These are phyloP conservation scores for Penicillium egyptiacum DNA, from an alignment of 495 filamentous ascomycete species.

Conservation along the genomic window DNA sequence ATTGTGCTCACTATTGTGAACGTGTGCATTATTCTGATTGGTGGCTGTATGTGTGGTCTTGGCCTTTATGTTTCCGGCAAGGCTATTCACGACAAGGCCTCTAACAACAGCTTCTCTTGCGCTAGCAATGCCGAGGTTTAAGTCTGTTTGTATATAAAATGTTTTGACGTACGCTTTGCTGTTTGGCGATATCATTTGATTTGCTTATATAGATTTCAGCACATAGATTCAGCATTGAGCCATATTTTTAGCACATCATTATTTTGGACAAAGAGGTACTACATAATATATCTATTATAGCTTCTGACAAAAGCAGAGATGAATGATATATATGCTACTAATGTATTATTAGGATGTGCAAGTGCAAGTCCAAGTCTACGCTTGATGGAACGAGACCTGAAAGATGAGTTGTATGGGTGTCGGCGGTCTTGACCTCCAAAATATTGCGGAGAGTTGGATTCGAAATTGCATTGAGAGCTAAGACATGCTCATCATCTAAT, in stretches of 20 bases:
- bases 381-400: not conserved
- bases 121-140: conserved; percentile 29
- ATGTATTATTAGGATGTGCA: not conserved
- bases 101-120: conserved; percentile 37
- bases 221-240: conserved; percentile 8
- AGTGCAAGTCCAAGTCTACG: not conserved
- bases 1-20: conserved; percentile 40
- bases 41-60: conserved; percentile 38
- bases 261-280: not conserved
- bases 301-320: not conserved
- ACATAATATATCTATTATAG: not conserved
- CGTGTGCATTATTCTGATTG: conserved; percentile 32
- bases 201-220: conserved; percentile 12
- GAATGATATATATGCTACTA: not conserved
- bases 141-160: not conserved
- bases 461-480: not conserved
- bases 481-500: not conserved
- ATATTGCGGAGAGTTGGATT: not conserved
- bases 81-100: conserved; percentile 34
- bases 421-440: not conserved
- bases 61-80: conserved; percentile 42
- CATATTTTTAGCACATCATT: not conserved
- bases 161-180: not conserved
- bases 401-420: not conserved
- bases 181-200: conserved; percentile 9